Conservation (phyloP, 2,329 filamentous ascomycete species). For the Phoma sp. region DNA sequence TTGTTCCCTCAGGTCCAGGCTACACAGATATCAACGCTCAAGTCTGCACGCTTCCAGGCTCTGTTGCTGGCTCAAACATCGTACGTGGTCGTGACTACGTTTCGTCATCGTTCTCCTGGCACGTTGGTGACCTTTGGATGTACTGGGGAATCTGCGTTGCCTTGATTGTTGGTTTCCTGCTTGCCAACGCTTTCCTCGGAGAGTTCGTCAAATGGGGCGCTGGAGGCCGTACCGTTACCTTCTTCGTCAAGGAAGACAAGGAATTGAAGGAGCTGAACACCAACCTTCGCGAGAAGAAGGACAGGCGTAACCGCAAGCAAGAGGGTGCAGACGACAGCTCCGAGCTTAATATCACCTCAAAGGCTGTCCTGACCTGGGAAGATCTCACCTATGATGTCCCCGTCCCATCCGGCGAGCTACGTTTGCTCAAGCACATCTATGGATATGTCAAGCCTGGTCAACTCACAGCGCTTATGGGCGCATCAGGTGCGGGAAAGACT, state of each 20-base stretch:
- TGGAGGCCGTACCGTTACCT: slow-evolving; percentile 79
- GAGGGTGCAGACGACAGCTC: slow-evolving; percentile 50
- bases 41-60: slow-evolving; percentile 81
- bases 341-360: slow-evolving; percentile 60
- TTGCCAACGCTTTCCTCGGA: slow-evolving; percentile 74
- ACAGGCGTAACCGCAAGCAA: slow-evolving; percentile 57
- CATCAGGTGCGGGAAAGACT: slow-evolving; percentile 79
- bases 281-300: slow-evolving; percentile 65
- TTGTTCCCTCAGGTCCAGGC: slow-evolving; percentile 73
- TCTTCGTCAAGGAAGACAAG: slow-evolving; percentile 73
- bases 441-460: slow-evolving; percentile 64
- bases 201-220: slow-evolving; percentile 80
- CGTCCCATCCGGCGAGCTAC: slow-evolving; percentile 63
- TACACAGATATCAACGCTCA: slow-evolving; percentile 77
- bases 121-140: slow-evolving; percentile 73
- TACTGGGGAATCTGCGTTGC: slow-evolving; percentile 69
- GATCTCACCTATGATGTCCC: slow-evolving; percentile 71
- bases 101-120: slow-evolving; percentile 70
- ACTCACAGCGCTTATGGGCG: slow-evolving; percentile 56
- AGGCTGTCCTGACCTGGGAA: slow-evolving; percentile 64
- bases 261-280: slow-evolving; percentile 72
- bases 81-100: slow-evolving; percentile 76
- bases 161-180: slow-evolving; percentile 77
- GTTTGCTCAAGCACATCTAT: slow-evolving; percentile 62
- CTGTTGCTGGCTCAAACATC: slow-evolving; percentile 65